These are phyloP conservation scores for Nicotiana paniculata DNA, from an alignment of 257 asterid species.

Conservation along the genomic window DNA sequence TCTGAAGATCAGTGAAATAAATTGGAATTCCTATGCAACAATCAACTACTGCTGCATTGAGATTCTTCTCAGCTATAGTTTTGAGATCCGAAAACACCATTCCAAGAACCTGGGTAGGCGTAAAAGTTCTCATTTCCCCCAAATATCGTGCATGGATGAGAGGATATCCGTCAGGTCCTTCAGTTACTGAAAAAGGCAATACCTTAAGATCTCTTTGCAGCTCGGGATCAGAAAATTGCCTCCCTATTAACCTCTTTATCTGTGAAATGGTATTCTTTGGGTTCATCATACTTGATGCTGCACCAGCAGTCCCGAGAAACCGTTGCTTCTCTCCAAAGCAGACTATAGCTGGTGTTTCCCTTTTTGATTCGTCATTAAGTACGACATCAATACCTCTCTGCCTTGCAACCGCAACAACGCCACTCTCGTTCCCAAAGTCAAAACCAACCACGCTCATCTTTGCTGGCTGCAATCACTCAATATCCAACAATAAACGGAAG, in stretches of 20 bases:
- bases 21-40: slow-evolving; percentile 94
- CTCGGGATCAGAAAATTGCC: slow-evolving; percentile 83
- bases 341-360: slow-evolving; percentile 89
- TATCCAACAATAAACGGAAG: not conserved
- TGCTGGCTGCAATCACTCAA: slow-evolving; percentile 2
- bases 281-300: slow-evolving; percentile 94
- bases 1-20: slow-evolving; percentile 90
- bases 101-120: slow-evolving; percentile 87
- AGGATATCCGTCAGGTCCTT: slow-evolving; percentile 92
- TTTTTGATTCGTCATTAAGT: slow-evolving; percentile 87
- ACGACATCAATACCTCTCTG: slow-evolving; percentile 97
- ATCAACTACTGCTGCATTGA: slow-evolving; percentile 86
- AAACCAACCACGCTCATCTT: slow-evolving; percentile 98
- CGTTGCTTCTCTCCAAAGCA: slow-evolving; percentile 96
- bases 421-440: slow-evolving; percentile 89
- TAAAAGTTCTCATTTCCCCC: slow-evolving; percentile 70
- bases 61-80: slow-evolving; percentile 75
- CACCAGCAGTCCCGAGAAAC: slow-evolving; percentile 96
- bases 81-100: slow-evolving; percentile 83
- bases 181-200: slow-evolving; percentile 63
- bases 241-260: slow-evolving; percentile 77
- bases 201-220: slow-evolving; percentile 72
- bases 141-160: slow-evolving; percentile 70
- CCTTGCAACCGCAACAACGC: slow-evolving; percentile 95
- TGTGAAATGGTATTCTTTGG: slow-evolving; percentile 90